A percentile compares a stretch with the other conserved stretches of the same genome.
Conservation (phyloP, 371 early-diverging fungal species). For the Mortierella sp. region DNA sequence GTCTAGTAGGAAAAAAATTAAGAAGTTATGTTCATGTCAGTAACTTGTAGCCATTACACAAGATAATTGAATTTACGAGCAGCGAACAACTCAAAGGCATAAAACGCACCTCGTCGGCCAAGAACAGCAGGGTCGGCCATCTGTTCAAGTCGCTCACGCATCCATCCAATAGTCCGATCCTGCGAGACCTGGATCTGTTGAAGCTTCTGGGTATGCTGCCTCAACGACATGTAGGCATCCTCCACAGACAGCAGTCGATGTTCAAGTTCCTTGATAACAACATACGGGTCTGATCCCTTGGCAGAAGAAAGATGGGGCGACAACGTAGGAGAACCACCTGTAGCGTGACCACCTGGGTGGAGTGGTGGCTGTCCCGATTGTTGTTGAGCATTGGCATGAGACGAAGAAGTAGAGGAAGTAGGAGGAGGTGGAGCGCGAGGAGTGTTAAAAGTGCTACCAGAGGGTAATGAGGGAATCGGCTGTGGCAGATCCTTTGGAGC, state of each 20-base stretch:
- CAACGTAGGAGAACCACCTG: not conserved
- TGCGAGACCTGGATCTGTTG: conserved; percentile 38
- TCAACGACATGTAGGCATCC: conserved; percentile 34
- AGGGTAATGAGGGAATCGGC: conserved; percentile 34
- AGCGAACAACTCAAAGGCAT: not conserved
- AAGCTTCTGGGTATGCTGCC: conserved; percentile 34
- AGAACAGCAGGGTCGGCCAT: conserved; percentile 20
- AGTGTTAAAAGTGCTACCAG: conserved; percentile 31
- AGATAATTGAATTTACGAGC: too few species aligned
- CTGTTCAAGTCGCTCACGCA: conserved; percentile 50
- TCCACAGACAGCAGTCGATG: conserved; percentile 32
- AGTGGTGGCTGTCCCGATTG: not conserved
- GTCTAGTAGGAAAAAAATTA: not conserved
- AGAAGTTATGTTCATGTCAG: not conserved
- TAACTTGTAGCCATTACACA: not conserved
- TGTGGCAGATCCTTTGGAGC: conserved; percentile 27
- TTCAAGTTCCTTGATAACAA: conserved; percentile 26
- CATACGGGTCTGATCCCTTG: not conserved
- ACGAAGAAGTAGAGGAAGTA: not conserved
- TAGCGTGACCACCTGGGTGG: not conserved
- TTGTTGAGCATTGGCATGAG: conserved; percentile 8
- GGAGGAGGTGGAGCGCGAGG: conserved; percentile 11
- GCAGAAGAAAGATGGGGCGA: not conserved
- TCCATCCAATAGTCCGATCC: conserved; percentile 41
- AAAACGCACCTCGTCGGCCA: conserved; percentile 21